phyloP scores from a whole-genome alignment of 208 protist genomes.

The Phytomonas francai region DNA sequence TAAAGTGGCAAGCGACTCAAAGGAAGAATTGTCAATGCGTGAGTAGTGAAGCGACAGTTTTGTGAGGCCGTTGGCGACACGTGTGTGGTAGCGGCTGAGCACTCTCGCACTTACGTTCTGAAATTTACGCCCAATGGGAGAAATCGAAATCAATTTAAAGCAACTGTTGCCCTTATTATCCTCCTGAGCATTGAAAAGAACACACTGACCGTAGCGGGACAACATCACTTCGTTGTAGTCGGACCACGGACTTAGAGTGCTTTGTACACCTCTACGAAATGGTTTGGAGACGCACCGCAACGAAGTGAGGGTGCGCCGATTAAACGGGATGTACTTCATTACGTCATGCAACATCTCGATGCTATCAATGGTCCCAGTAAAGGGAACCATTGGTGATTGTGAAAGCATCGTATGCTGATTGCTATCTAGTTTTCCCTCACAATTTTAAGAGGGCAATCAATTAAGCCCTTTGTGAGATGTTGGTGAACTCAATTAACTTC shows the following conservation, averaged over 20 bases:
- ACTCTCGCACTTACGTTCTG: slow-evolving; percentile 52
- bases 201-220: slow-evolving; percentile 69
- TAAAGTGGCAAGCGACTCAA: slow-evolving; percentile 44
- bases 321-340: slow-evolving; percentile 80
- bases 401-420: slow-evolving; percentile 28
- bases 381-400: slow-evolving; percentile 27
- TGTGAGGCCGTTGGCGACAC: slow-evolving; percentile 64
- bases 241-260: slow-evolving; percentile 49
- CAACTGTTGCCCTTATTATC: slow-evolving; percentile 47
- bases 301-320: slow-evolving; percentile 68
- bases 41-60: slow-evolving; percentile 64
- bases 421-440: background rate
- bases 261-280: slow-evolving; percentile 72
- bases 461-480: background rate
- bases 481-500: background rate
- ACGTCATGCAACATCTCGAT: slow-evolving; percentile 47
- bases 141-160: slow-evolving; percentile 62
- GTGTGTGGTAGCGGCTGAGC: slow-evolving; percentile 51
- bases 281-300: slow-evolving; percentile 76
- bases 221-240: slow-evolving; percentile 65
- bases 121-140: slow-evolving; percentile 74
- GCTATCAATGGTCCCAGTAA: slow-evolving; percentile 56
- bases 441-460: background rate
- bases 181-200: slow-evolving; percentile 75
- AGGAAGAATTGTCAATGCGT: slow-evolving; percentile 55